Percentiles rank a stretch among this genome's conserved stretches.
These are phyloP conservation scores for Erysimum pusillum DNA, from an alignment of 441 rosid species.

Conservation along the genomic window DNA sequence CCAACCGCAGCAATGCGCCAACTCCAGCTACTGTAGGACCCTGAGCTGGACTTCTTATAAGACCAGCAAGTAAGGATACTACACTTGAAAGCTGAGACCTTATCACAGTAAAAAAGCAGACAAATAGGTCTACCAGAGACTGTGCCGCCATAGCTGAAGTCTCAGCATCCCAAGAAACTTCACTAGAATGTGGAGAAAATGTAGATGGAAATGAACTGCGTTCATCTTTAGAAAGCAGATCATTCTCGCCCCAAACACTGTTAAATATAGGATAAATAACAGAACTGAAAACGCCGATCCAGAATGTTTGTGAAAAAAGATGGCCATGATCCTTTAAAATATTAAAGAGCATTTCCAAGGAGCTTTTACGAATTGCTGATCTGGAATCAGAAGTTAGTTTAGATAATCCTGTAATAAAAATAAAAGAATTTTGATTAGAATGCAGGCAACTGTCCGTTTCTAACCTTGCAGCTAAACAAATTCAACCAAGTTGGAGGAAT, in stretches of 20 bases:
- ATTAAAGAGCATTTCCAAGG: slow-evolving; percentile 92
- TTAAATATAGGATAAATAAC: slow-evolving; percentile 78
- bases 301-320: slow-evolving; percentile 79
- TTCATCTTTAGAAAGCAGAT: slow-evolving; percentile 53
- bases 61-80: slow-evolving; percentile 72
- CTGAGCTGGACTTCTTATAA: slow-evolving; percentile 78
- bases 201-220: slow-evolving; percentile 51
- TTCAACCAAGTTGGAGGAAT: slow-evolving; percentile 25
- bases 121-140: slow-evolving; percentile 81
- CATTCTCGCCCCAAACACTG: slow-evolving; percentile 58
- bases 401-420: slow-evolving; percentile 73
- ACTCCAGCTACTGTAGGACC: slow-evolving; percentile 90
- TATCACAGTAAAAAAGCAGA: slow-evolving; percentile 61
- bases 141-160: slow-evolving; percentile 75
- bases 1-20: slow-evolving; percentile 69
- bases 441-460: slow-evolving; percentile 34
- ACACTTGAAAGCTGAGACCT: slow-evolving; percentile 74
- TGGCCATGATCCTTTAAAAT: slow-evolving; percentile 97
- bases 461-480: slow-evolving; percentile 20
- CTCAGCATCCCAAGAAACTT: slow-evolving; percentile 82
- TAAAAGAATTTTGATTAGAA: slow-evolving; percentile 23
- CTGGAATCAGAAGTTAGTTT: slow-evolving; percentile 86
- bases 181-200: slow-evolving; percentile 59
- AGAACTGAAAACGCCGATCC: slow-evolving; percentile 69
- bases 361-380: slow-evolving; percentile 83